Percentiles rank a stretch among this genome's conserved stretches.
These are phyloP conservation scores for Tillandsia fasciculata DNA, from an alignment of 176 grass and related monocot genomes.

Conservation along the genomic window DNA sequence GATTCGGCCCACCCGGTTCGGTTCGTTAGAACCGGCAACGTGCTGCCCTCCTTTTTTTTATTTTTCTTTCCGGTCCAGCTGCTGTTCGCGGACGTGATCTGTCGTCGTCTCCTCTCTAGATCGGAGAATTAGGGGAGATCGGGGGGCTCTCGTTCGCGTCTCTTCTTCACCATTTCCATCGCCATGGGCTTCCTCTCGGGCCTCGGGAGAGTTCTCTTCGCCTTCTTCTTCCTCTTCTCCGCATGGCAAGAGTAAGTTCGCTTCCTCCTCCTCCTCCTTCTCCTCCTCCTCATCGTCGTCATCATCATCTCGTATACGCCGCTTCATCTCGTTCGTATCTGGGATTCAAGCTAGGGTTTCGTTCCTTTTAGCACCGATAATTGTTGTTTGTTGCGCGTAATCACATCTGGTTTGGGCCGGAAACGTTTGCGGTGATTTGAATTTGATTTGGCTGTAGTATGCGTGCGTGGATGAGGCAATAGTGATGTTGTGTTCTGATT, in stretches of 20 bases:
- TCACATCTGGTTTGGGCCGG: neutral
- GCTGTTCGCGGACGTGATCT: too few species aligned
- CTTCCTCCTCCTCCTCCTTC: neutral
- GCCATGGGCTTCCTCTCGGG: constrained; percentile 4
- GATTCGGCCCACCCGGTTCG: too few species aligned
- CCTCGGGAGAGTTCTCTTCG: neutral
- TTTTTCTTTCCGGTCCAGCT: too few species aligned
- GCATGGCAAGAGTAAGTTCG: neutral
- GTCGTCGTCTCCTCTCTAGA: too few species aligned
- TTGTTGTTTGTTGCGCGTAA: neutral
- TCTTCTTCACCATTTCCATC: neutral
- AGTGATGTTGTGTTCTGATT: neutral
- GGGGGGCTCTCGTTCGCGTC: neutral
- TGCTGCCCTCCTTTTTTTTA: too few species aligned
- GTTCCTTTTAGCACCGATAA: neutral
- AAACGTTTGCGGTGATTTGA: neutral
- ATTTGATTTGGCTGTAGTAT: neutral
- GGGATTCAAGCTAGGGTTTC: neutral
- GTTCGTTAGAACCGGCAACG: too few species aligned
- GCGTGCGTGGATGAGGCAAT: neutral
- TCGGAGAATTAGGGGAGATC: neutral
- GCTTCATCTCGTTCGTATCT: too few species aligned
- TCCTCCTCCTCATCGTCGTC: neutral
- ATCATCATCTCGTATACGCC: too few species aligned
- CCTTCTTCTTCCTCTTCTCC: neutral